phyloP scores from a whole-genome alignment of 352 stramenopile species.

The Globisporangium megalacanthum region DNA sequence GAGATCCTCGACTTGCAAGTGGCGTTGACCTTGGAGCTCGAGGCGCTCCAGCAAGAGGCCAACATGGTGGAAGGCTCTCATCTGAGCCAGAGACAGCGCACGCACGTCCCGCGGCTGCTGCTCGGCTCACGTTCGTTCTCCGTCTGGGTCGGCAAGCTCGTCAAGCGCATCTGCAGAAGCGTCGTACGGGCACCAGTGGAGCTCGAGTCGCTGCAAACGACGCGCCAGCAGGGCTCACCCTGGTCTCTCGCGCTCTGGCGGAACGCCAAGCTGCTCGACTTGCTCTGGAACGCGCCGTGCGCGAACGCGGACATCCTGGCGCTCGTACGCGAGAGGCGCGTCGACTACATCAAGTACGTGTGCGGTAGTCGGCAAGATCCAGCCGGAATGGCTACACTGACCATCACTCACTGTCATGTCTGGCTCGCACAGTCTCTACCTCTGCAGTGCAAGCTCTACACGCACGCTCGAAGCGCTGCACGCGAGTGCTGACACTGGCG shows the following conservation, averaged over 20 bases:
- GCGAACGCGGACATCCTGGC: constrained; percentile 16
- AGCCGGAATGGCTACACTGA: constrained; percentile 1
- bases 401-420: neutral
- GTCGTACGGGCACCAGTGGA: constrained; percentile 15
- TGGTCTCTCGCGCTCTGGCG: constrained; percentile 50
- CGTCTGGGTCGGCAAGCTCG: constrained; percentile 32
- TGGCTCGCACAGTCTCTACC: constrained; percentile 34
- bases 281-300: constrained; percentile 20
- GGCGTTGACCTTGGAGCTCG: constrained; percentile 41
- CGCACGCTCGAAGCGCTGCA: constrained; percentile 22
- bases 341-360: constrained; percentile 51
- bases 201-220: neutral
- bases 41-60: constrained; percentile 23
- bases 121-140: constrained; percentile 15
- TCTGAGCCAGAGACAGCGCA: constrained; percentile 10
- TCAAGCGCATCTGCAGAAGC: constrained; percentile 38
- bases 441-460: constrained; percentile 18
- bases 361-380: neutral
- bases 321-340: constrained; percentile 20
- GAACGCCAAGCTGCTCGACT: constrained; percentile 30
- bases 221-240: constrained; percentile 4
- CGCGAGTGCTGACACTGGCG: neutral
- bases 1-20: constrained; percentile 44
- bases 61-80: constrained; percentile 16
- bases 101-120: constrained; percentile 17